A percentile compares a stretch with the other conserved stretches of the same genome.
Conservation (phyloP, 2,329 filamentous ascomycete species). For the Chalaropsis ovoidea region DNA sequence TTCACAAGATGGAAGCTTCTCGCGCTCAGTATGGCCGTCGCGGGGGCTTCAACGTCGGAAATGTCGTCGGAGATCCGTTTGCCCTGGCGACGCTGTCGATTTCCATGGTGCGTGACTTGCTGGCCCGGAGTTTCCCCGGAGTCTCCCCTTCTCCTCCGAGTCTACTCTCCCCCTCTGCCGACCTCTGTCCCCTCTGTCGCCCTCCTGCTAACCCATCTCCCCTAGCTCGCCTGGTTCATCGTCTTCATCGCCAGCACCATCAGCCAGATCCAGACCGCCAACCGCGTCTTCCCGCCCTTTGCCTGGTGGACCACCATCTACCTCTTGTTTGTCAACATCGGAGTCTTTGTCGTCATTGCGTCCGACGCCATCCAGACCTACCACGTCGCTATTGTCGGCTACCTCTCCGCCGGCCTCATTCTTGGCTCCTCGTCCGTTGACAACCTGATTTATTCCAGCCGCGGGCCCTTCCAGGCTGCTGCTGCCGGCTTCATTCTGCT, state of each 20-base stretch:
- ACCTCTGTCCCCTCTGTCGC: not conserved
- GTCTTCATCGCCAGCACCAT: constrained; percentile 71
- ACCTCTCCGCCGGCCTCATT: constrained; percentile 71
- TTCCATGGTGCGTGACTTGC: constrained; percentile 54
- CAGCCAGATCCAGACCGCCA: constrained; percentile 31
- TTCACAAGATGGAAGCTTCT: constrained; percentile 70
- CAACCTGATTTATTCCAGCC: constrained; percentile 65
- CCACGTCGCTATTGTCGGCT: constrained; percentile 83
- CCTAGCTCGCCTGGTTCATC: constrained; percentile 90
- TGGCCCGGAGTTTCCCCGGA: too few relatives aligned
- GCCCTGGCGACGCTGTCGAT: constrained; percentile 91
- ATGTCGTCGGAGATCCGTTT: constrained; percentile 93
- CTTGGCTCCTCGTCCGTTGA: constrained; percentile 81
- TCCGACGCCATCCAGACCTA: constrained; percentile 80
- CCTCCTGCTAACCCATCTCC: constrained; percentile 8
- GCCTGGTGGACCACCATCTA: constrained; percentile 88
- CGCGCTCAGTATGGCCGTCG: constrained; percentile 47
- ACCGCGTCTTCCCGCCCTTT: constrained; percentile 61
- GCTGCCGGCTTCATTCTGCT: constrained; percentile 89
- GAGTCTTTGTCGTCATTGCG: constrained; percentile 71
- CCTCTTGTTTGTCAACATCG: constrained; percentile 71
- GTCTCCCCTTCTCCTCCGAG: constrained; percentile 31
- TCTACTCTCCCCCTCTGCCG: not conserved
- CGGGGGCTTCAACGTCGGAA: constrained; percentile 63
- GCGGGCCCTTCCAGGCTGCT: constrained; percentile 68